These are phyloP conservation scores for Thelonectria olida DNA, from an alignment of 2,329 filamentous ascomycete genomes.

Conservation along the genomic window DNA sequence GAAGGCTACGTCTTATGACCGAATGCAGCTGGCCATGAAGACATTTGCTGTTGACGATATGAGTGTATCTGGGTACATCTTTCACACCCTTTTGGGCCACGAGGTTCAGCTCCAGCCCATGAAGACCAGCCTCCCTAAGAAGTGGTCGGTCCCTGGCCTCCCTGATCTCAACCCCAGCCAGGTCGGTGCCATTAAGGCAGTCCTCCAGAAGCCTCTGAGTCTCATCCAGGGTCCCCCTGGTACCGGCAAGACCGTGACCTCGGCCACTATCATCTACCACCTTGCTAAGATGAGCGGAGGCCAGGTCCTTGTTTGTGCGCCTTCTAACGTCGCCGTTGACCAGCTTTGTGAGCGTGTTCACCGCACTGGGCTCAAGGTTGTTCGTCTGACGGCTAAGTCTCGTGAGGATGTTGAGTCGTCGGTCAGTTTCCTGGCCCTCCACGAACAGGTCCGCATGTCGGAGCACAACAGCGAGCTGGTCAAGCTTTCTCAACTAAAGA, in stretches of 20 bases:
- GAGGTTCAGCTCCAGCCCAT: constrained; percentile 94
- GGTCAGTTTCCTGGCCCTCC: constrained; percentile 92
- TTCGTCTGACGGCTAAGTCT: constrained; percentile 98
- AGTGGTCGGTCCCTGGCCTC: constrained; percentile 93
- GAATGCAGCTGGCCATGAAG: constrained; percentile 99
- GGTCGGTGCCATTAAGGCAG: constrained; percentile 94
- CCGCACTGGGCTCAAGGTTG: constrained; percentile 92
- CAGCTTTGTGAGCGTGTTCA: constrained; percentile 98
- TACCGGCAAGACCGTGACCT: constrained; percentile 98
- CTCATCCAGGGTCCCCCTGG: constrained; percentile 97
- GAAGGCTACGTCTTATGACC: constrained; percentile 99
- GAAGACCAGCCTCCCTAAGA: constrained; percentile 95
- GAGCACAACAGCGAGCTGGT: constrained; percentile 94
- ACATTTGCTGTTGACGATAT: constrained; percentile 97
- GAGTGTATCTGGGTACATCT: constrained; percentile 98
- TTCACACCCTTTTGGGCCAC: constrained; percentile 94
- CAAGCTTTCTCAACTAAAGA: constrained; percentile 93
- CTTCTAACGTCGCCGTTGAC: constrained; percentile 97
- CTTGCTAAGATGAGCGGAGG: constrained; percentile 94
- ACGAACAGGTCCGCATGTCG: constrained; percentile 97
- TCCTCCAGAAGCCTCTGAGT: constrained; percentile 91
- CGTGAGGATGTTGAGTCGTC: constrained; percentile 99
- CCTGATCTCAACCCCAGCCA: constrained; percentile 96
- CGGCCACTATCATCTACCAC: constrained; percentile 98
- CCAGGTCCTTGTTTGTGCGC: constrained; percentile 94